Base-by-base conservation (phyloP, 805 yeast genomes). In the Saturnispora silvae region DNA sequence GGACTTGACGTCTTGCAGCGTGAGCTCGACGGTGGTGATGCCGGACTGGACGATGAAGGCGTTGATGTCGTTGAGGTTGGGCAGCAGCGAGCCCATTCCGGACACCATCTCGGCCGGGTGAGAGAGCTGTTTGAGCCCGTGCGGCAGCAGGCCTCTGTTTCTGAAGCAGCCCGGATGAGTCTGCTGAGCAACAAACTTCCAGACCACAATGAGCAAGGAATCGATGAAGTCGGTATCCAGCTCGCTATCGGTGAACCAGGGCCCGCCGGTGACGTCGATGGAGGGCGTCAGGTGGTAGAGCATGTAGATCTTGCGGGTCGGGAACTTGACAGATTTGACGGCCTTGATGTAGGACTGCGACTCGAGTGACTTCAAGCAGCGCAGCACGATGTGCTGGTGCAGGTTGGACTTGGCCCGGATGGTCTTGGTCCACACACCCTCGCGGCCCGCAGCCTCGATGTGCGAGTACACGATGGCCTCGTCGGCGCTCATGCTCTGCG, bases 241-340 rank as follows among this genome's bases (percentile, higher is more conserved):
- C 58, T 92, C 97, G 25, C 87, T 77, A 54, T 92, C 98, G 0
- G 96, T 86, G 54, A 87, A 92, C 98, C 98, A 92, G 4, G 97
- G 97, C 4, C 98, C 98, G 45, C 98, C 98, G 0, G 97, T 92
- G 27, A 92, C 92, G 47, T 89, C 97, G 23, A 84, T 78, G 3
- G 94, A 81, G 4, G 98, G 98, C 54, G 86, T 95, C 46, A 92
- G 64, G 52, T 84, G 78, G 55, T 87, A 89, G 37, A 92, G 67
- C 97, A 92, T 92, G 59, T 89, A 94, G 24, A 92, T 89, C 53
- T 92, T 92, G 46, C 98, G 70, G 1, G 96, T 89, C 11, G 97
- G 96, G 57, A 73, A 56, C 41, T 83, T 89, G 23, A 92, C 97
- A 18, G 84, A 75, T 54, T 92, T 89, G 53, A 92, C 85, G 43